A percentile compares a stretch with the other conserved stretches of the same genome.
These are phyloP conservation scores for Carpinus fangiana DNA, from an alignment of 306 rosid genomes.

Conservation along the genomic window DNA sequence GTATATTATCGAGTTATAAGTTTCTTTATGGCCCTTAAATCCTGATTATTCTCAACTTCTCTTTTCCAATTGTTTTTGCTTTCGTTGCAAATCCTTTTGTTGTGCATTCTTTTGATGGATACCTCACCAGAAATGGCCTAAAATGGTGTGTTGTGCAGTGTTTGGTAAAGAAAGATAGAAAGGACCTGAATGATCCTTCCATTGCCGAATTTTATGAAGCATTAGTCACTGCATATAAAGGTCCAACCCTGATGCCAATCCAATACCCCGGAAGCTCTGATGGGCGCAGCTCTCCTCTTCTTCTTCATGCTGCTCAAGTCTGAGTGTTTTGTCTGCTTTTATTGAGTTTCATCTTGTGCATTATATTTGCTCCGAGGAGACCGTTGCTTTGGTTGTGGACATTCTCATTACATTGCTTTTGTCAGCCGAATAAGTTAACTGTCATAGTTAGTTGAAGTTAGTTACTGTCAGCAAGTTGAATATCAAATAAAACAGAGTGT, in stretches of 20 bases:
- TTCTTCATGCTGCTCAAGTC: constrained; percentile 35
- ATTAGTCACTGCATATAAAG: constrained; percentile 53
- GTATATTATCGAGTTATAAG: constrained; percentile 3
- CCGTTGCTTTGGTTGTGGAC: too few species aligned
- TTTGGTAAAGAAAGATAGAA: constrained; percentile 72
- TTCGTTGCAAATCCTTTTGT: neutral
- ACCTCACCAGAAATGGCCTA: neutral
- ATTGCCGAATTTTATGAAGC: constrained; percentile 54
- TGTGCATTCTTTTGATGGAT: constrained; percentile 14
- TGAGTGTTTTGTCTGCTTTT: constrained; percentile 9
- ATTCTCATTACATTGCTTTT: too few species aligned
- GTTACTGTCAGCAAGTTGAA: too few species aligned
- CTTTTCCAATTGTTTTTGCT: neutral
- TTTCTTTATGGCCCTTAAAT: neutral
- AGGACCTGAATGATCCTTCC: constrained; percentile 48
- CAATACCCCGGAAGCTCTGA: constrained; percentile 38
- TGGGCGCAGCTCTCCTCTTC: constrained; percentile 54
- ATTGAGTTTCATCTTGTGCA: too few species aligned
- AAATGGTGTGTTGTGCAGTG: constrained; percentile 49
- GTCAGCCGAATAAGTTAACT: too few species aligned
- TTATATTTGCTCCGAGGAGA: too few species aligned
- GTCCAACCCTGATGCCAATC: constrained; percentile 58
- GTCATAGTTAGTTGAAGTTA: too few species aligned
- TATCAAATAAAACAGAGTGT: too few species aligned
- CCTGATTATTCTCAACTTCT: constrained; percentile 1